Evolutionary conservation across 371 early-diverging fungal species (phyloP).

Genomic region (Mucor ambiguus): DNA sequence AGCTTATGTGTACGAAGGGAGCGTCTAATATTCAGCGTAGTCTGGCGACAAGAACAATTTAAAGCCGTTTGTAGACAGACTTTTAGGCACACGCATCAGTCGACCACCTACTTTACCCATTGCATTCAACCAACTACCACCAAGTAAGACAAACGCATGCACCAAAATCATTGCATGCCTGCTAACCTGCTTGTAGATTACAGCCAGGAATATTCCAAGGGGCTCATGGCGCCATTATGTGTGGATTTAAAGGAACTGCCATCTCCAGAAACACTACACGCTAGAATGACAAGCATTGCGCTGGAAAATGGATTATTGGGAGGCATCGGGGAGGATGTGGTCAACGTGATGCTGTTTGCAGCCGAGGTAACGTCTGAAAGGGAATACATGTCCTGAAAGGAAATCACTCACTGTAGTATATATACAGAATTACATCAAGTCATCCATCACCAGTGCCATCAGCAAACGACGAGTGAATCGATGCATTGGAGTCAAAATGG

Average conservation of each 20-base stretch:
- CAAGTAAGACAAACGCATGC: constrained; percentile 28
- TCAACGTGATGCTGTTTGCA: constrained; percentile 71
- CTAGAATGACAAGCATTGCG: constrained; percentile 76
- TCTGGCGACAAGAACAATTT: constrained; percentile 38
- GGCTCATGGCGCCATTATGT: constrained; percentile 70
- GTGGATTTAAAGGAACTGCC: constrained; percentile 74
- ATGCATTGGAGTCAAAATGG: constrained; percentile 59
- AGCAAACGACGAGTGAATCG: constrained; percentile 71
- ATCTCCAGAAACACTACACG: constrained; percentile 64
- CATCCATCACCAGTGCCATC: constrained; percentile 70
- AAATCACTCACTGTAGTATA: background rate
- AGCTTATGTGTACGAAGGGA: background rate
- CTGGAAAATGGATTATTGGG: constrained; percentile 71
- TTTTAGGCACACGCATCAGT: constrained; percentile 48
- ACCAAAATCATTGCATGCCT: background rate
- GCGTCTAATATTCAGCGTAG: constrained; percentile 11
- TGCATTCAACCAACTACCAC: constrained; percentile 52
- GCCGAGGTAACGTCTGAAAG: constrained; percentile 57
- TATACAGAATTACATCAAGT: constrained; percentile 68
- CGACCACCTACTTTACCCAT: constrained; percentile 52
- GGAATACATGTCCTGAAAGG: background rate
- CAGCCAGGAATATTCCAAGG: constrained; percentile 69
- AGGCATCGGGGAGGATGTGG: constrained; percentile 68
- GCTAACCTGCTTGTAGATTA: constrained; percentile 31
- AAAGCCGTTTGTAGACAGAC: constrained; percentile 40